Conservation (phyloP, 73 alveolate species). For the Paramecium biaurelia region DNA sequence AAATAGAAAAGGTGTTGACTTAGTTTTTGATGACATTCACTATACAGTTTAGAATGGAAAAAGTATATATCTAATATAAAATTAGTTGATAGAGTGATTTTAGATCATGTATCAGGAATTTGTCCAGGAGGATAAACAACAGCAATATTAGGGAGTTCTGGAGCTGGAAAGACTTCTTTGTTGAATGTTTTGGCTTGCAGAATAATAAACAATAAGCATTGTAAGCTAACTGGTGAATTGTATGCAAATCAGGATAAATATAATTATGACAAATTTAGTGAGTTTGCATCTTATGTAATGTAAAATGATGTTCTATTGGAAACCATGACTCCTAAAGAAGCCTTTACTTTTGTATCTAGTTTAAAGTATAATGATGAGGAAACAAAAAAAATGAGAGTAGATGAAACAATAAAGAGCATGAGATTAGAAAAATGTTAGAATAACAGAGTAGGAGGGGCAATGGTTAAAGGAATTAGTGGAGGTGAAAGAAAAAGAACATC, state of each 20-base stretch:
- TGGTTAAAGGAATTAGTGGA: slow-evolving; percentile 68
- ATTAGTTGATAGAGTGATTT: slow-evolving; percentile 46
- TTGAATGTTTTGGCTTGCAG: slow-evolving; percentile 87
- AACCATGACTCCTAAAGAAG: slow-evolving; percentile 62
- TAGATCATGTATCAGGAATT: slow-evolving; percentile 79
- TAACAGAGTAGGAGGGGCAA: slow-evolving; percentile 64
- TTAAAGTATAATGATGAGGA: slow-evolving; percentile 52
- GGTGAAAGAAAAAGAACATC: slow-evolving; percentile 69
- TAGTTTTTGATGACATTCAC: background rate
- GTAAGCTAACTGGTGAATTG: slow-evolving; percentile 63
- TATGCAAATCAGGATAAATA: slow-evolving; percentile 51
- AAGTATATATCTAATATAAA: background rate
- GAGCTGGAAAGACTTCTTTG: slow-evolving; percentile 96
- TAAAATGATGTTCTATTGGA: slow-evolving; percentile 68
- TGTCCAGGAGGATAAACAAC: slow-evolving; percentile 85
- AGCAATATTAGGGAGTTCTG: slow-evolving; percentile 93
- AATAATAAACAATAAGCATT: slow-evolving; percentile 61
- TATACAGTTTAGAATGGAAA: background rate
- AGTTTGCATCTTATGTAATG: slow-evolving; percentile 67
- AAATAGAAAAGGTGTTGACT: background rate
- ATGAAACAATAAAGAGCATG: slow-evolving; percentile 56
- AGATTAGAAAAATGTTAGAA: slow-evolving; percentile 68
- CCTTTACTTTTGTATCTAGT: slow-evolving; percentile 65
- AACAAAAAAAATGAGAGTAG: slow-evolving; percentile 42
- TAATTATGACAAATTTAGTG: slow-evolving; percentile 4